Base-by-base conservation (phyloP, 2,329 filamentous ascomycete genomes). In the Rasamsonia emersonii region DNA sequence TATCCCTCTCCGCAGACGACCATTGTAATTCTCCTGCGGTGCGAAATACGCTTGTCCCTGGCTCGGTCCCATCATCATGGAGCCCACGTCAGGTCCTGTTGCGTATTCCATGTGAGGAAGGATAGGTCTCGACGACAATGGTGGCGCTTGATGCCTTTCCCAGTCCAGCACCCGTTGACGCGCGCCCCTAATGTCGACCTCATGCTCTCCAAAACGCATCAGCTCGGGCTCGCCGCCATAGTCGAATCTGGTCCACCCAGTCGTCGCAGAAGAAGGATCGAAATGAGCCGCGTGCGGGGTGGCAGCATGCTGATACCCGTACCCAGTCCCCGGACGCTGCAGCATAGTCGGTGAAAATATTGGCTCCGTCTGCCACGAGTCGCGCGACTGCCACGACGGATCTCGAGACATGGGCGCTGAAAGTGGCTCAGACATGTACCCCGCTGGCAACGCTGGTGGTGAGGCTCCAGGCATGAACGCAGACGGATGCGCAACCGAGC, bases 311-410 rank as follows among this genome's bases (percentile, higher is more conserved):
- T 25, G 15, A 5, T 24, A 26, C 15, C 26, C 25, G 26, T 28
- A 34, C 3, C 35, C 10, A 16, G 36, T 23, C 7, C 38, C 35
- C 4, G 30, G 16, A 3, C 41, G 21, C 6, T 46, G 41, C 10
- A 44, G 35, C 13, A 40, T 44, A 17, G 33, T 25, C 5, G 44
- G 48, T 5, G 52, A 46, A 41, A 54, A 44, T 7, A 47, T 39
- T 7, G 58, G 58, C 9, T 62, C 59, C 5, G 59, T 60, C 9
- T 50, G 46, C 50, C 54, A 53, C 4, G 57, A 61, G 11, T 52
- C 47, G 13, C 51, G 45, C 5, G 59, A 61, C 25, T 53, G 46
- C 3, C 39, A 41, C 0, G 58, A 61, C 6, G 49, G 43, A 10
- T 47, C 43, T 19, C 58, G 55, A 3, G 56, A 53, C 42, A 62